Conservation (phyloP, 768 basidiomycete species). For the Krasilnikovozyma curviuscula region DNA sequence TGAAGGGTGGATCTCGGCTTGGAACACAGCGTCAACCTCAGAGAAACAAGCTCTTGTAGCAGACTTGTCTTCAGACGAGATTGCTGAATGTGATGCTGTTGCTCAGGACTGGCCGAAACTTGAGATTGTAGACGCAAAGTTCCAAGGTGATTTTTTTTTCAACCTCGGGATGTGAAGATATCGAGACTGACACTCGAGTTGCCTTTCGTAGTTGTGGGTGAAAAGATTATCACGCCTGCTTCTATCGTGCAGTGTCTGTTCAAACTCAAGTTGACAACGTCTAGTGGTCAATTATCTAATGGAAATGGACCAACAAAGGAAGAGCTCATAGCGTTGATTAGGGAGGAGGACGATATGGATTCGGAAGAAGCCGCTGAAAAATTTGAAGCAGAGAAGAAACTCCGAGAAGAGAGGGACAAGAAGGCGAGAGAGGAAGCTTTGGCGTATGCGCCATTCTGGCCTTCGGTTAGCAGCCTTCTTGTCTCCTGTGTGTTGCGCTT, state of each 20-base stretch:
- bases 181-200: neutral
- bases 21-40: constrained; percentile 7
- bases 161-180: neutral
- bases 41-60: neutral
- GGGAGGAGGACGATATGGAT: constrained; percentile 18
- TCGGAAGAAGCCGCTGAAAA: constrained; percentile 29
- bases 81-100: constrained; percentile 25
- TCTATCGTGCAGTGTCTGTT: constrained; percentile 72
- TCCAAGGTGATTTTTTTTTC: constrained; percentile 45
- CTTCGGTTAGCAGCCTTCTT: constrained; percentile 39
- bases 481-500: neutral
- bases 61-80: no score
- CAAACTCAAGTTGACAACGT: constrained; percentile 55
- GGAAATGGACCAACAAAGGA: no score
- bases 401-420: constrained; percentile 15
- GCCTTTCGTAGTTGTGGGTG: constrained; percentile 53
- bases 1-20: constrained; percentile 27
- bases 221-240: constrained; percentile 66
- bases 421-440: constrained; percentile 30
- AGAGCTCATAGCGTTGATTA: no score
- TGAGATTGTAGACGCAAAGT: constrained; percentile 60
- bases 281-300: no score
- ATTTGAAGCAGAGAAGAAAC: no score
- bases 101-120: constrained; percentile 51
- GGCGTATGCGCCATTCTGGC: constrained; percentile 90